Conservation (phyloP, 768 basidiomycete genomes). For the Russula lepida region DNA sequence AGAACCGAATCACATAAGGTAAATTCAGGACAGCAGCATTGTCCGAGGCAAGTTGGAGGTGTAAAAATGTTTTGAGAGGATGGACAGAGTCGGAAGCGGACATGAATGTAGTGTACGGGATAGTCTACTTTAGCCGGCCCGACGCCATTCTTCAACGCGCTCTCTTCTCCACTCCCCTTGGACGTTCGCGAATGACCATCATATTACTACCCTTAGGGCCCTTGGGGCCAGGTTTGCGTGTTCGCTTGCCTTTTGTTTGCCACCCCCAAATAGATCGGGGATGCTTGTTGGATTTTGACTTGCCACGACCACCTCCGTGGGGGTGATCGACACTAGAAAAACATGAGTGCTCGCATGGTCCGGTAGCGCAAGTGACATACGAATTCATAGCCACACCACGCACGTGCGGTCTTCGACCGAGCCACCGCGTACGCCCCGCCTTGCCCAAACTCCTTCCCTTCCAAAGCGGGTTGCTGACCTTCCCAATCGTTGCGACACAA, state of each 20-base stretch:
- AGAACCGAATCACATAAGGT: slow-evolving; percentile 47
- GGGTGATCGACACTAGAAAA: slow-evolving; percentile 74
- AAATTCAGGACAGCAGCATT: slow-evolving; percentile 48
- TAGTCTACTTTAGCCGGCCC: not conserved
- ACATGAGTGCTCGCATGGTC: slow-evolving; percentile 1
- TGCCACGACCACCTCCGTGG: slow-evolving; percentile 96
- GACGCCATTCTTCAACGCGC: slow-evolving; percentile 11
- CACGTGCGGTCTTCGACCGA: slow-evolving; percentile 76
- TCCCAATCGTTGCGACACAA: slow-evolving; percentile 84
- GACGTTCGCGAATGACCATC: slow-evolving; percentile 80
- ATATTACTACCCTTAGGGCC: slow-evolving; percentile 87
- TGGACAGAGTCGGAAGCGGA: slow-evolving; percentile 26
- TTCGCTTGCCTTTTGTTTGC: slow-evolving; percentile 87
- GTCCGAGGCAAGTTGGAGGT: slow-evolving; percentile 67
- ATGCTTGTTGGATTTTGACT: slow-evolving; percentile 93
- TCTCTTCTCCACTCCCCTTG: slow-evolving; percentile 56
- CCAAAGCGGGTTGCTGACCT: slow-evolving; percentile 87
- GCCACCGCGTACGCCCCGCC: slow-evolving; percentile 82
- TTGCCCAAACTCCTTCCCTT: slow-evolving; percentile 81
- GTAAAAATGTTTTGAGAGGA: slow-evolving; percentile 55
- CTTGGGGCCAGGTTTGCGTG: slow-evolving; percentile 85
- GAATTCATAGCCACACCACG: slow-evolving; percentile 98
- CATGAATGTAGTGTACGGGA: not conserved
- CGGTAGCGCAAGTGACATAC: slow-evolving; percentile 34
- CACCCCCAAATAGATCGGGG: slow-evolving; percentile 90